Evolutionary conservation across 768 basidiomycete genomes (phyloP), one percentile per base, ranked within the genome.

Genomic region (Lactarius indigo): DNA sequence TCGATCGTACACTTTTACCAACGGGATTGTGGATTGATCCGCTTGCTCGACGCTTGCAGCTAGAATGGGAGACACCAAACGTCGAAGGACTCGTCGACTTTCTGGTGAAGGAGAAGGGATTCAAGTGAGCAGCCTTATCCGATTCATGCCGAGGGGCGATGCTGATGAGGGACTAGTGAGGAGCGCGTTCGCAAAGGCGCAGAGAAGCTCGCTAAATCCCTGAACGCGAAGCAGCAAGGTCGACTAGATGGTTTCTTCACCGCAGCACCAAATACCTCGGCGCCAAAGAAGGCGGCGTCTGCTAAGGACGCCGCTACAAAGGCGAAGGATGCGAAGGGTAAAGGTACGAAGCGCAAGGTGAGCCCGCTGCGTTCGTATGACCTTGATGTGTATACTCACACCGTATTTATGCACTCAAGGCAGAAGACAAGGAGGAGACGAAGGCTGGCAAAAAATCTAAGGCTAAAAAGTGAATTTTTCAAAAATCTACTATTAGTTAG

Each of bases 191-290:
- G 96, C 35, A 95, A 92, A 75, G 95, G 95, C 30, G 96, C 92
- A 4, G 94, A 97, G 56, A 97, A 98, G 74, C 84, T 99, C 52
- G 81, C 87, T 57, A 97, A 95, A 73, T 90, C 85, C 76, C 79
- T 98, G 59, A 88, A 85, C 61, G 85, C 88, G 39, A 98, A 98
- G 74, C 97, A 98, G 72, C 97, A 99, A 78, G 96, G 97, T 10
- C 88, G 97, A 12, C 82, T 99, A 17, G 97, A 98, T 73, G 90
- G 94, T 0, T 99, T 99, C 79, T 99, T 99, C 78, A 86, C 88
- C 1, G 85, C 87, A 13, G 87, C 90, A 72, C 77, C 85, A 2
- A 87, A 86, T 69, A 69, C 74, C 3, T 79, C 85, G 6, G 84
- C 86, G 63, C 83, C 86, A 50, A 84, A 81, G 31, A 77, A 76